Evolutionary conservation across 108 stramenopile genomes (phyloP).

Genomic region (Nitzschia inconspicua): DNA sequence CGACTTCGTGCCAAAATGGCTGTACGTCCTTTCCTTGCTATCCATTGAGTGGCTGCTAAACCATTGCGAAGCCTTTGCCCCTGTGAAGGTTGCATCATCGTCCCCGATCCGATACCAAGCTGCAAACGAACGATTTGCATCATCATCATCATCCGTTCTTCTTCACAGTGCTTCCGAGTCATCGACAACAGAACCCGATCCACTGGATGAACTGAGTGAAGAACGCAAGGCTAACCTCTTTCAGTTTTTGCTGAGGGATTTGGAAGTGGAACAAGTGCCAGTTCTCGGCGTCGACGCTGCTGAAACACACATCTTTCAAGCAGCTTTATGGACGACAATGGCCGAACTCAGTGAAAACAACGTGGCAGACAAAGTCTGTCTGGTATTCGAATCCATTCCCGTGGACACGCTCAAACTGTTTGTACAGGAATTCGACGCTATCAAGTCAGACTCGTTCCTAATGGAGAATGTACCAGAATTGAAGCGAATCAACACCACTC

Average conservation of each 20-base stretch:
- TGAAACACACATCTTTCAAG: slow-evolving; percentile 61
- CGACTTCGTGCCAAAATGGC: too few relatives aligned
- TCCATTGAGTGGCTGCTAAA: too few relatives aligned
- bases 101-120: too few relatives aligned
- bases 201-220: too few relatives aligned
- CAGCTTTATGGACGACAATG: slow-evolving; percentile 82
- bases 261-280: slow-evolving; percentile 80
- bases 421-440: slow-evolving; percentile 62
- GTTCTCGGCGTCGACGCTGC: slow-evolving; percentile 68
- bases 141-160: too few relatives aligned
- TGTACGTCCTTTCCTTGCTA: too few relatives aligned
- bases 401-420: slow-evolving; percentile 50
- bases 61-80: too few relatives aligned
- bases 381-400: slow-evolving; percentile 71
- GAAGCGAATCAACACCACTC: slow-evolving; percentile 50
- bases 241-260: slow-evolving; percentile 63
- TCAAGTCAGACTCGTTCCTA: slow-evolving; percentile 48
- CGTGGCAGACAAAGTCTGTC: slow-evolving; percentile 44
- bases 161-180: too few relatives aligned
- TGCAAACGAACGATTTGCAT: too few relatives aligned
- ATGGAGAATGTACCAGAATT: slow-evolving; percentile 66
- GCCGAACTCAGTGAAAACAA: slow-evolving; percentile 51
- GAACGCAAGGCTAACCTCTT: slow-evolving; percentile 56
- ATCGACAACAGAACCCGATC: too few relatives aligned
- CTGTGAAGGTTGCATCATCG: too few relatives aligned